Evolutionary conservation across 768 basidiomycete genomes (phyloP).

Genomic region (Mycena maculata): DNA sequence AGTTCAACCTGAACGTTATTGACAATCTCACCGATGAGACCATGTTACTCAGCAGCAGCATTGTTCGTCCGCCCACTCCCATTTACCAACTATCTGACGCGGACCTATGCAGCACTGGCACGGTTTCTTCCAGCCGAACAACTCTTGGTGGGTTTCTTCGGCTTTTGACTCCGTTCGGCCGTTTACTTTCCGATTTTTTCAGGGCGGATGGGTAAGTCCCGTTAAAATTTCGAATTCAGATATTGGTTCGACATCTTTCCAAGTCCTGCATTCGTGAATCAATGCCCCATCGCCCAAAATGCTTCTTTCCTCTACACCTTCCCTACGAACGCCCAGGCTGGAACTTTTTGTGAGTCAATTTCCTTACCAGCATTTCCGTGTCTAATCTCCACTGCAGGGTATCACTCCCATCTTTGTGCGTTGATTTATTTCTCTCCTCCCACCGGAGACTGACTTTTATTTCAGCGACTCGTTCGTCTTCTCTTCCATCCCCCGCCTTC

Average conservation of each 20-base stretch:
- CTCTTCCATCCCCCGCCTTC: too few species aligned
- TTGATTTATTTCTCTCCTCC: neutral
- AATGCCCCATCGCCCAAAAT: slow-evolving; percentile 40
- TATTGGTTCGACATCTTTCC: neutral
- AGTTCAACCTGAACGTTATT: slow-evolving; percentile 51
- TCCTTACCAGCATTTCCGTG: too few species aligned
- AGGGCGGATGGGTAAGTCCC: slow-evolving; percentile 38
- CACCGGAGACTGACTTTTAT: neutral
- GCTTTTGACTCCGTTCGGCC: too few species aligned
- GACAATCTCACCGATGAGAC: slow-evolving; percentile 51
- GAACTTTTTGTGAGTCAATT: slow-evolving; percentile 2
- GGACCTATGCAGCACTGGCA: slow-evolving; percentile 35
- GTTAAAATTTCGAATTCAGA: slow-evolving; percentile 17
- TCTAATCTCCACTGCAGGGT: neutral
- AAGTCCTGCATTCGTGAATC: slow-evolving; percentile 24
- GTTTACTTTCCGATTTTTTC: too few species aligned
- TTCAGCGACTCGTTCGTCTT: slow-evolving; percentile 21
- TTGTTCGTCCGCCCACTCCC: slow-evolving; percentile 42
- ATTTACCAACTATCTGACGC: neutral
- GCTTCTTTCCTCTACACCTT: slow-evolving; percentile 45
- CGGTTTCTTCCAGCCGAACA: slow-evolving; percentile 38
- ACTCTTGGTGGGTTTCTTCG: too few species aligned
- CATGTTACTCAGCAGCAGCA: slow-evolving; percentile 52
- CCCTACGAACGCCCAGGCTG: slow-evolving; percentile 10
- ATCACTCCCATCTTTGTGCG: slow-evolving; percentile 24